Evolutionary conservation across 257 asterid species (phyloP), one percentile per base, ranked within the genome.

Genomic region (Solanum neorickii): DNA sequence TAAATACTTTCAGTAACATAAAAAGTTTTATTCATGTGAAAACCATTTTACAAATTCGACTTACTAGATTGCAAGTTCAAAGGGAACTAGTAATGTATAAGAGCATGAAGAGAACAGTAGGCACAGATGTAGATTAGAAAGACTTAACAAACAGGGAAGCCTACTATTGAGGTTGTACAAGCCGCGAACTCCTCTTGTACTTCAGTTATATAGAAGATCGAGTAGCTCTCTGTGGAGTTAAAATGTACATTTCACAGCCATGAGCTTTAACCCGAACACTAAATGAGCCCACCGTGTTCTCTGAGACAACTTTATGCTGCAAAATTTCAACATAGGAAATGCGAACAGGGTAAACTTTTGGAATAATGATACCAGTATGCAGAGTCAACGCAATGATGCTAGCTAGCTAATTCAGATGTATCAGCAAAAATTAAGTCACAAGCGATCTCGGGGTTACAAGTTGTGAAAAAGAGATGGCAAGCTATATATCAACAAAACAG

Each of bases 251-350:
- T 85, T 93, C 95, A 83, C 95, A 93, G 41, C 93, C 93, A 83
- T 97, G 99, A 66, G 93, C 91, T 37, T 91, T 94, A 33, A 96
- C 93, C 73, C 84, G 89, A 56, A 93, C 92, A 60, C 97, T 91
- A 88, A 93, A 93, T n/a, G 96, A 93, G 39, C 93, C 93, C 89
- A 87, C 93, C 7, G 82, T 87, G 35, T 91, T 87, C 60, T 39
- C 88, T 5, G 95, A 86, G 52, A 96, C 91, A n/a, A 75, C 92
- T 86, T 93, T 87, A 84, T 93, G 98, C 99, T 97, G 98, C 94
- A 90, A 78, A 29, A 47, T 80, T 33, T 49, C 60, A 12, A 56
- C 42, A 80, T 80, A 27, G 42, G 9, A 27, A 44, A 77, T 29
- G 84, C 1, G 12, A 47, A 5, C 84, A 80, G 68, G 29, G 29